phyloP scores from a whole-genome alignment of 352 stramenopile genomes.

The Thalassiosira exigua region DNA sequence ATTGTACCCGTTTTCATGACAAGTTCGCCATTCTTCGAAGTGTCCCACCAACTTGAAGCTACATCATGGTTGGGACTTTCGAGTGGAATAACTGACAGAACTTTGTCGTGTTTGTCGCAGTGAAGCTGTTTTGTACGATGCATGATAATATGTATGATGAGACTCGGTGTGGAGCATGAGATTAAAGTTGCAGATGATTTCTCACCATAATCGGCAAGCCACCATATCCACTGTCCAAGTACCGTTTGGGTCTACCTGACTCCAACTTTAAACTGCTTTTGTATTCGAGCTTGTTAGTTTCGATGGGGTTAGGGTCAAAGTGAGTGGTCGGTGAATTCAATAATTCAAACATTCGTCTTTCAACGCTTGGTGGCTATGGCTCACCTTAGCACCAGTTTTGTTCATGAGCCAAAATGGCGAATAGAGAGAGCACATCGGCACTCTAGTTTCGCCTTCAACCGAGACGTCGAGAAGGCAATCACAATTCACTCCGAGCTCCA shows the following conservation, averaged over 20 bases:
- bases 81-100: conserved; percentile 34
- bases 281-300: no score
- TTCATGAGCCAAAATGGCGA: conserved; percentile 65
- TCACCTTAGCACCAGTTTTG: no score
- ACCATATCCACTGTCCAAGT: conserved; percentile 43
- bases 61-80: conserved; percentile 32
- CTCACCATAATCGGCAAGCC: conserved; percentile 51
- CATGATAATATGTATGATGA: no score
- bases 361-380: no score
- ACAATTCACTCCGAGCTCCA: conserved; percentile 54
- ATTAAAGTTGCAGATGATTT: no score
- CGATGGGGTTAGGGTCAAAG: no score
- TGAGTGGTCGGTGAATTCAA: no score
- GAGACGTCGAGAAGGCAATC: conserved; percentile 51
- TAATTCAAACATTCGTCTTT: no score
- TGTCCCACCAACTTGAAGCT: conserved; percentile 51
- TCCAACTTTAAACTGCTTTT: no score
- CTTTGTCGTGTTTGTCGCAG: not conserved
- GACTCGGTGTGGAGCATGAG: no score
- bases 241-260: conserved; percentile 8
- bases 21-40: conserved; percentile 45
- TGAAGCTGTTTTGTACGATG: no score
- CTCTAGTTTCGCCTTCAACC: conserved; percentile 42
- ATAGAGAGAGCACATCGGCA: conserved; percentile 58
- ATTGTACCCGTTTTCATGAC: conserved; percentile 33